phyloP scores from a whole-genome alignment of 2,329 filamentous ascomycete genomes.

The Madurella fahalii region DNA sequence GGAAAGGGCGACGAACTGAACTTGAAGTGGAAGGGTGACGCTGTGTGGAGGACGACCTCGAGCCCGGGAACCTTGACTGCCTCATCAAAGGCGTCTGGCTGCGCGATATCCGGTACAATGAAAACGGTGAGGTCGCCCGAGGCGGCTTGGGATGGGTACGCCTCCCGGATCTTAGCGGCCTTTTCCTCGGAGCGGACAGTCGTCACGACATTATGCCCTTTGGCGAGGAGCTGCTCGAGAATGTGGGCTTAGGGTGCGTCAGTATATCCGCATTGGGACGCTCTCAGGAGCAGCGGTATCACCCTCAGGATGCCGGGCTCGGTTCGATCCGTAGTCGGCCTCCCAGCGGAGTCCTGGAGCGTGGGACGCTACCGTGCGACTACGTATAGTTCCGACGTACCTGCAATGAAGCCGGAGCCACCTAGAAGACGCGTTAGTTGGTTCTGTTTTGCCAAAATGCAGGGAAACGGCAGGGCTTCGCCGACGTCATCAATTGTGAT shows the following conservation, averaged over 20 bases:
- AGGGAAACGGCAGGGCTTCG: too few species aligned
- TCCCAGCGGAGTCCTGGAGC: too few species aligned
- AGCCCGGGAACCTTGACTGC: slow-evolving; percentile 48
- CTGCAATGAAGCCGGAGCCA: slow-evolving; percentile 51
- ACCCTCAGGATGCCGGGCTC: too few species aligned
- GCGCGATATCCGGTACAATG: slow-evolving; percentile 75
- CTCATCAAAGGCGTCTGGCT: slow-evolving; percentile 68
- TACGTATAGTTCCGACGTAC: slow-evolving; percentile 29
- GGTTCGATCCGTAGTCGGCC: too few species aligned
- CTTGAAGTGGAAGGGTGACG: slow-evolving; percentile 56
- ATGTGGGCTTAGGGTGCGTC: slow-evolving; percentile 43
- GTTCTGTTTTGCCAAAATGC: not conserved
- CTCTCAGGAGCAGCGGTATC: not conserved
- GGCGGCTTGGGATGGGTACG: slow-evolving; percentile 40
- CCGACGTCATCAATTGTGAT: too few species aligned
- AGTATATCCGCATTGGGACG: not conserved
- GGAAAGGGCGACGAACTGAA: slow-evolving; percentile 33
- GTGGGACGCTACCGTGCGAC: too few species aligned
- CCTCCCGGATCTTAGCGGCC: slow-evolving; percentile 47
- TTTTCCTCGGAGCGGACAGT: slow-evolving; percentile 54
- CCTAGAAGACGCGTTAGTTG: slow-evolving; percentile 31
- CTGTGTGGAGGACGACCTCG: slow-evolving; percentile 57
- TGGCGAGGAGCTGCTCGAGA: slow-evolving; percentile 49
- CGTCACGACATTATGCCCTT: slow-evolving; percentile 50
- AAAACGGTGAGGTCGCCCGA: slow-evolving; percentile 43